Evolutionary conservation across 179 eudicot genomes (phyloP), one percentile per base, ranked within the genome.

Genomic region (Heliamphora pulchella): DNA sequence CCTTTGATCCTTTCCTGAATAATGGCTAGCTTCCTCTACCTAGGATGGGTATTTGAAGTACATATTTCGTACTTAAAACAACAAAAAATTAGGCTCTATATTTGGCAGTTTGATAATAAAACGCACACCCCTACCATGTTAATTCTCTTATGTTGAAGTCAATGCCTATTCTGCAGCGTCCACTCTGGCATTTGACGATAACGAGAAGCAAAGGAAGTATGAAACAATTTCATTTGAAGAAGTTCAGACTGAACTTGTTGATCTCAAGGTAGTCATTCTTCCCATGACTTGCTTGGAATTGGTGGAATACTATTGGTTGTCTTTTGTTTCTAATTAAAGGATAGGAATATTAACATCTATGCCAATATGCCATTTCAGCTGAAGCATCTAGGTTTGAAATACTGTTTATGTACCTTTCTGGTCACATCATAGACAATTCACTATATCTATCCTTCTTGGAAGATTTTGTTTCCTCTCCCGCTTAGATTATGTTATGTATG

Each of bases 161-260:
- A 78, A 62, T 76, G 44, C 63, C 74, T 55, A 44, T 78, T 55
- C 79, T 88, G 86, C 94, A 96, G 99, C 99, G 81, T 96, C 97
- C 57, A 71, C 80, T 51, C 94, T 96, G 74, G 77, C 79, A n/a
- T 96, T 91, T 85, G 97, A 92, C 71, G 88, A 94, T 79, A 58
- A 18, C 17, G 91, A 88, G 86, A 96, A 94, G 86, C 90, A 89
- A 79, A 82, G 77, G 83, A 89, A 78, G 71, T 96, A 91, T 82
- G 82, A 87, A 53, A 83, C 85, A 48, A 85, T 96, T 80, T 90
- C 96, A 79, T 94, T 96, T 76, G 54, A 87, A 72, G 96, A 94
- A 87, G 79, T 96, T 82, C 80, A 80, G 64, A 22, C 69, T 43
- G 99, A 91, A 84, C 73, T 91, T 75, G 62, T 62, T 44, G 87